These are phyloP conservation scores for Pseudogymnoascus sp. DNA, from an alignment of 2,329 filamentous ascomycete genomes.

Conservation along the genomic window DNA sequence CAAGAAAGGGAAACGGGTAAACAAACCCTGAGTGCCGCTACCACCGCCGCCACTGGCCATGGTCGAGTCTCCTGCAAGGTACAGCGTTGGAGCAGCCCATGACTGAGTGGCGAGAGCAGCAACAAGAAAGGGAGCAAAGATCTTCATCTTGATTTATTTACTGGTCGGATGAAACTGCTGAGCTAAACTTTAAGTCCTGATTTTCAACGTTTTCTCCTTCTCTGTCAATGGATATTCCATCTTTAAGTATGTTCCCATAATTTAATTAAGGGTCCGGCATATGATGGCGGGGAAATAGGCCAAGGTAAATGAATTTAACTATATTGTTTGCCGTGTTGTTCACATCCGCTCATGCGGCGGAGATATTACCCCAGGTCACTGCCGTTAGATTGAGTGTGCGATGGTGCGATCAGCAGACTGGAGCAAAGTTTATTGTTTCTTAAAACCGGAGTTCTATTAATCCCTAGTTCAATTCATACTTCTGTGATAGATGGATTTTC, in stretches of 20 bases:
- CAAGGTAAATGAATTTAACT: not conserved
- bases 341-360: not conserved
- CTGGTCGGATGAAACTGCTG: not conserved
- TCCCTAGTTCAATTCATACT: conserved; percentile 26
- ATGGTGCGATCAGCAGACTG: not conserved
- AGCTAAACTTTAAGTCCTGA: not conserved
- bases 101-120: conserved; percentile 20
- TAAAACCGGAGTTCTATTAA: not conserved
- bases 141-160: conserved; percentile 16
- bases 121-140: conserved; percentile 10
- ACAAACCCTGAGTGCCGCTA: conserved; percentile 34
- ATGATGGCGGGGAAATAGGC: not conserved
- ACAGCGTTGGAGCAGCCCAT: conserved; percentile 35
- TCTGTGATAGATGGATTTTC: conserved; percentile 24
- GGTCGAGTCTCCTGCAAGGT: conserved; percentile 55
- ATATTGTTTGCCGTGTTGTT: not conserved
- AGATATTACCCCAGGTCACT: not conserved
- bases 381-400: not conserved
- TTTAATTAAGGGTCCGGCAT: not conserved
- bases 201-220: not conserved
- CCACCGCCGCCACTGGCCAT: conserved; percentile 46
- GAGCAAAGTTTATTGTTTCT: not conserved
- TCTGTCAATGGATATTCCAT: not conserved
- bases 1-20: not conserved
- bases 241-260: not conserved